Conservation (phyloP, 148 eudicot genomes). For the Spergularia bocconei region DNA sequence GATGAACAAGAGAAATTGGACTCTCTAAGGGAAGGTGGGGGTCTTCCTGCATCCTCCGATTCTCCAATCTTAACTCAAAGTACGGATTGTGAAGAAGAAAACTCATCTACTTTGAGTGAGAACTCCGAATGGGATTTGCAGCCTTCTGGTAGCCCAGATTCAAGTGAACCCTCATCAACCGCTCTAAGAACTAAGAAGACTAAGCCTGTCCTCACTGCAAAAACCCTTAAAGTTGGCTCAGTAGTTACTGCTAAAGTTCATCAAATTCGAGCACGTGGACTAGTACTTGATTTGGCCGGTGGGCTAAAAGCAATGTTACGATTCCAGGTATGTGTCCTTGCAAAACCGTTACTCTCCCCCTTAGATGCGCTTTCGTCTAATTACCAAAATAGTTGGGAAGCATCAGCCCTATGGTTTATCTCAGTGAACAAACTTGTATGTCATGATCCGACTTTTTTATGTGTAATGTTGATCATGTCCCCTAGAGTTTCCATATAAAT, state of each 20-base stretch:
- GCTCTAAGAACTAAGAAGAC: conserved; percentile 20
- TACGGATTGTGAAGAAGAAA: conserved; percentile 69
- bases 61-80: conserved; percentile 59
- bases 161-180: conserved; percentile 11
- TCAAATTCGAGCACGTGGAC: conserved; percentile 82
- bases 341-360: too few relatives aligned
- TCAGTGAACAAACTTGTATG: not conserved
- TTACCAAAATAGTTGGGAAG: not conserved
- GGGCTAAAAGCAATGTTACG: conserved; percentile 84
- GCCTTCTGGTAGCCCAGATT: conserved; percentile 17
- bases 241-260: conserved; percentile 65
- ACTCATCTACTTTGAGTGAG: conserved; percentile 34
- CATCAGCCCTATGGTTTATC: not conserved
- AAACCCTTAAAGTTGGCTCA: conserved; percentile 56
- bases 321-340: conserved; percentile 66
- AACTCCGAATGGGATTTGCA: conserved; percentile 28
- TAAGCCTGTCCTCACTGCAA: conserved; percentile 37
- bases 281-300: conserved; percentile 83
- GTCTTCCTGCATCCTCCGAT: conserved; percentile 28
- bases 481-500: not conserved
- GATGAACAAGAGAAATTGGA: conserved; percentile 67
- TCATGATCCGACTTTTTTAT: not conserved
- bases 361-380: not conserved
- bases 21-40: conserved; percentile 18
- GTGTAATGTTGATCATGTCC: not conserved